Evolutionary conservation across 441 rosid genomes (phyloP).

Genomic region (Populus hybrid): DNA sequence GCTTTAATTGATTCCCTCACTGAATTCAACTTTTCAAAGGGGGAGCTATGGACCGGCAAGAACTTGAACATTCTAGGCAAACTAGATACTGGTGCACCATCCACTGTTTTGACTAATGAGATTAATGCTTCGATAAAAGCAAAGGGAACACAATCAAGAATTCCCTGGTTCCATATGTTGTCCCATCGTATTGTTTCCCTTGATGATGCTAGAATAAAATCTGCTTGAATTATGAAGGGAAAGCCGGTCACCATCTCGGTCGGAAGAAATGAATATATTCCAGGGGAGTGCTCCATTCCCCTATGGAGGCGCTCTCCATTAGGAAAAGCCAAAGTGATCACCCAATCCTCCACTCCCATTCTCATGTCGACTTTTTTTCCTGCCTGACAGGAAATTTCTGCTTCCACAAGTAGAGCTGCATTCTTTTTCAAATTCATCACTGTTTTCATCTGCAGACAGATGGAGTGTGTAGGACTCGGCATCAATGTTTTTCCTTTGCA

Average conservation of each 20-base stretch:
- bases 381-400: conserved; percentile 9
- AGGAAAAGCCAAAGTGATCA: conserved; percentile 5
- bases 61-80: conserved; percentile 48
- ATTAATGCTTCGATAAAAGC: conserved; percentile 9
- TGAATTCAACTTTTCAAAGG: conserved; percentile 33
- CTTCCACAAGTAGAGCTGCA: conserved; percentile 1
- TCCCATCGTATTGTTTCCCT: conserved; percentile 4
- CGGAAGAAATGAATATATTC: conserved; percentile 10
- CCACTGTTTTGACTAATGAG: conserved; percentile 45
- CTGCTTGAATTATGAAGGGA: conserved; percentile 12
- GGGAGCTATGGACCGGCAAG: conserved; percentile 48
- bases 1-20: conserved; percentile 44
- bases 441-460: not conserved
- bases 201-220: conserved; percentile 11
- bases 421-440: not conserved
- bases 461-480: not conserved
- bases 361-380: conserved; percentile 1
- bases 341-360: conserved; percentile 2
- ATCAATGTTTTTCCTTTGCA: not conserved
- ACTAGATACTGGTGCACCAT: conserved; percentile 45
- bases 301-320: not conserved
- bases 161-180: conserved; percentile 11
- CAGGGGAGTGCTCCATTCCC: conserved; percentile 1
- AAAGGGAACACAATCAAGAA: conserved; percentile 1
- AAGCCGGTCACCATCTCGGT: not conserved